Evolutionary conservation across 495 filamentous ascomycete genomes (phyloP), one percentile per base, ranked within the genome.

Genomic region (Annulohypoxylon stygium): DNA sequence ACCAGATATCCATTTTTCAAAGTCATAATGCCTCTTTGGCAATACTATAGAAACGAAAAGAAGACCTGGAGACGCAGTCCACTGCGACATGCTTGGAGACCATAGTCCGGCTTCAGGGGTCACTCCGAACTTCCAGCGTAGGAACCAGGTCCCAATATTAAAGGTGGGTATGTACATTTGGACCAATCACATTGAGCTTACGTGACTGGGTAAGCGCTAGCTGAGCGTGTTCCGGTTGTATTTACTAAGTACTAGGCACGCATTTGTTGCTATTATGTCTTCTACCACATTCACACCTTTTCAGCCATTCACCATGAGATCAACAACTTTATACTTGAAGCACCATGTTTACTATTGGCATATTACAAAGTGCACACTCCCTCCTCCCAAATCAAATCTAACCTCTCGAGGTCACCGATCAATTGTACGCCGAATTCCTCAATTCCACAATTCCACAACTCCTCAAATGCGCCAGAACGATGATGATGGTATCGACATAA

Each of bases 401-500:
- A 37, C 26, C 18, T 10, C n/a, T 25, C 8, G 20, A 37, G 25
- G 30, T 45, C 37, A 41, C 33, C 16, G 9, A 53, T 30, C 34
- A 53, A 59, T 53, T 63, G 60, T 65, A 57, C 54, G 61, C 57
- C 57, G 36, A 54, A 61, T 25, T n/a, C 62, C 34, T 20, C 20
- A 6, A 6, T 30, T 30, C 5, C 30, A 30, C 30, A 30, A 30
- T 30, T 6, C 30, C 30, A 30, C 39, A 43, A n/a, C 61, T 33
- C 61, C 48, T n/a, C 37, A 48, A 10, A 51, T 18, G 48, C 59
- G 20, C 61, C 25, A n/a, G 30, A 30, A 30, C 30, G 5, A 30
- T 34, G 12, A 57, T 53, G 37, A 48, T 71, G 69, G 65, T 68
- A 61, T 73, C 59, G 60, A 65, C 43, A 47, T 11, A 59, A 68